phyloP scores from a whole-genome alignment of 2,329 filamentous ascomycete species.

The Fusarium mangiferae region DNA sequence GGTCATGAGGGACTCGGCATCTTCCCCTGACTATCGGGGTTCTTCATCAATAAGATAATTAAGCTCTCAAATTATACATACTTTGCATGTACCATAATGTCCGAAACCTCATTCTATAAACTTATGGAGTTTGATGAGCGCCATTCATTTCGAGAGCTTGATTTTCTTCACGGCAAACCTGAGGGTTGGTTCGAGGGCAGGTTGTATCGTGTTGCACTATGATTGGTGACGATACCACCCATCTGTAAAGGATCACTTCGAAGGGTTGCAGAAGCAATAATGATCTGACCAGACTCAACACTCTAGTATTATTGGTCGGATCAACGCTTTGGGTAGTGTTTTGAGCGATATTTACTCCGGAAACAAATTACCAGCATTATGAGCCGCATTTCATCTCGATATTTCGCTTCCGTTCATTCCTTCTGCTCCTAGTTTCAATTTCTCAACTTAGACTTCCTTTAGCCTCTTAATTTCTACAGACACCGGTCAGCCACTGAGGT shows the following conservation, averaged over 20 bases:
- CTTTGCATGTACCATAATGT: fast-evolving
- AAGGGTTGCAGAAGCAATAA: background rate
- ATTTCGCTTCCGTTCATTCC: fast-evolving
- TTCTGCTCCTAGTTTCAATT: too few relatives aligned
- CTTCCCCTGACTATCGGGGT: fast-evolving
- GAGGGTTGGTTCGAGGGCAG: background rate
- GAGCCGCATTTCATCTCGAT: too few relatives aligned
- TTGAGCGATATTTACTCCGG: fast-evolving
- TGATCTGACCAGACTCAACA: background rate
- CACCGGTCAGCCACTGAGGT: too few relatives aligned
- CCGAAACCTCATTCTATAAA: fast-evolving
- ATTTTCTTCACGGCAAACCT: fast-evolving
- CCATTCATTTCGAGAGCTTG: fast-evolving
- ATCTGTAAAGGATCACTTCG: fast-evolving
- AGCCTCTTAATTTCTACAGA: background rate
- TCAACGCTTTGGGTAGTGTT: fast-evolving
- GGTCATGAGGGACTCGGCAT: fast-evolving
- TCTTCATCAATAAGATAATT: fast-evolving
- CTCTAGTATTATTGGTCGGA: fast-evolving
- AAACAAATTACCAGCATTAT: fast-evolving
- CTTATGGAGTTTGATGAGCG: fast-evolving
- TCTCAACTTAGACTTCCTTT: background rate
- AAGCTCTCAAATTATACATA: fast-evolving
- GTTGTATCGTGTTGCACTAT: background rate
- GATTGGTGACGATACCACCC: background rate